Conservation (phyloP, 176 grass and related monocot genomes). For the Aegilops bicornis region DNA sequence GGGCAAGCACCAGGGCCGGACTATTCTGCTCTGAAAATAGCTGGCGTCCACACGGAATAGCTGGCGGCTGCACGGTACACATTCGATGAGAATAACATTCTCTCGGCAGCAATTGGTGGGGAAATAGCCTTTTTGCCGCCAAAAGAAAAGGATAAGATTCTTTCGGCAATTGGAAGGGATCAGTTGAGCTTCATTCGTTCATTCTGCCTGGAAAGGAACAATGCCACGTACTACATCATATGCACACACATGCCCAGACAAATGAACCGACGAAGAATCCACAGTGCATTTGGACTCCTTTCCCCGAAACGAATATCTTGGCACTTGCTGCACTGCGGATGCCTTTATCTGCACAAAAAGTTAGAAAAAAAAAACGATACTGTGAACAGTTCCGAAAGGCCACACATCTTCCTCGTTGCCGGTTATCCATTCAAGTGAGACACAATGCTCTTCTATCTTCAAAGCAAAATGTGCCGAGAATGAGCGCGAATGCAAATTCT, state of each 20-base stretch:
- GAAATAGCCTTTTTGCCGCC: neutral
- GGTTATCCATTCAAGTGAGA: neutral
- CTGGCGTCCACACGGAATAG: neutral
- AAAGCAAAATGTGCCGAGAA: neutral
- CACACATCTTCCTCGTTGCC: neutral
- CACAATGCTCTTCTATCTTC: neutral
- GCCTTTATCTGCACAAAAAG: neutral
- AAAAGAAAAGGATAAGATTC: neutral
- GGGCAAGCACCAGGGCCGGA: constrained; percentile 14
- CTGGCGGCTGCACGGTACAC: constrained; percentile 17
- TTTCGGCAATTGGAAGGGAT: constrained; percentile 11
- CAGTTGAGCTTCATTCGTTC: neutral
- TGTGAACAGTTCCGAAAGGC: neutral
- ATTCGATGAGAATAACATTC: neutral
- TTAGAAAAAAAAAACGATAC: neutral
- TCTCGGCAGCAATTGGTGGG: neutral
- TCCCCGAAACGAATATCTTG: neutral
- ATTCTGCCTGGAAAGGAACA: constrained; percentile 1
- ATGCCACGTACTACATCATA: neutral
- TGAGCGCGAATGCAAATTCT: neutral
- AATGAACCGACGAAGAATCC: neutral
- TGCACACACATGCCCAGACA: neutral
- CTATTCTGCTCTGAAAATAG: constrained; percentile 7
- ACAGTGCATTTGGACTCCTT: neutral
- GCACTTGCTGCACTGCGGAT: neutral